A percentile compares a stretch with the other conserved stretches of the same genome.
Conservation (phyloP, 495 filamentous ascomycete genomes). For the Parachaetomium inaequale region DNA sequence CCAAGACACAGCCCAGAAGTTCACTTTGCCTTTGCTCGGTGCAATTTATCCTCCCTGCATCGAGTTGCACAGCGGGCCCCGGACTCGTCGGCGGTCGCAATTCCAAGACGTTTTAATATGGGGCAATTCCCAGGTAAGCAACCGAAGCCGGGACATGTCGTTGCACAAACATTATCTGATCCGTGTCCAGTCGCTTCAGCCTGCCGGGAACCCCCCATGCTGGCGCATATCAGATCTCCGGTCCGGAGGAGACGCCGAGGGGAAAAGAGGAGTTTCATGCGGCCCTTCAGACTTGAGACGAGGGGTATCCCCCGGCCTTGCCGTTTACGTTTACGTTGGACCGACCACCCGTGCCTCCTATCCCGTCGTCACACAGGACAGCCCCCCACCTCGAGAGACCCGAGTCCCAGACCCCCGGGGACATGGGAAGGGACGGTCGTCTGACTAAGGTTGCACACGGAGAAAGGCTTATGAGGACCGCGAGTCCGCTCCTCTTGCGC, state of each 20-base stretch:
- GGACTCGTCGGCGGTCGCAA: no score
- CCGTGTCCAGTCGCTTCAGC: not conserved
- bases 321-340: no score
- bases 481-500: not conserved
- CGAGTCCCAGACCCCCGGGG: not conserved
- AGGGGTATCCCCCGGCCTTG: not conserved
- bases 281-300: not conserved
- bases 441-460: not conserved
- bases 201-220: not conserved
- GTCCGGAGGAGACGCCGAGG: not conserved
- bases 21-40: not conserved
- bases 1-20: not conserved
- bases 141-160: not conserved
- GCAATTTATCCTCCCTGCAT: not conserved
- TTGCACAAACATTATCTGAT: not conserved
- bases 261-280: conserved; percentile 7
- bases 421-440: not conserved
- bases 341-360: not conserved
- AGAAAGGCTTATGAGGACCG: not conserved
- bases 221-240: not conserved
- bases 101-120: not conserved
- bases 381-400: not conserved
- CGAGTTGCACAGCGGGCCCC: no score
- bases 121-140: not conserved
- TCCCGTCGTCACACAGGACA: no score